Percentiles rank a stretch among this genome's conserved stretches.
Evolutionary conservation across 2,329 filamentous ascomycete genomes (phyloP).

Genomic region (Balansia obtecta): DNA sequence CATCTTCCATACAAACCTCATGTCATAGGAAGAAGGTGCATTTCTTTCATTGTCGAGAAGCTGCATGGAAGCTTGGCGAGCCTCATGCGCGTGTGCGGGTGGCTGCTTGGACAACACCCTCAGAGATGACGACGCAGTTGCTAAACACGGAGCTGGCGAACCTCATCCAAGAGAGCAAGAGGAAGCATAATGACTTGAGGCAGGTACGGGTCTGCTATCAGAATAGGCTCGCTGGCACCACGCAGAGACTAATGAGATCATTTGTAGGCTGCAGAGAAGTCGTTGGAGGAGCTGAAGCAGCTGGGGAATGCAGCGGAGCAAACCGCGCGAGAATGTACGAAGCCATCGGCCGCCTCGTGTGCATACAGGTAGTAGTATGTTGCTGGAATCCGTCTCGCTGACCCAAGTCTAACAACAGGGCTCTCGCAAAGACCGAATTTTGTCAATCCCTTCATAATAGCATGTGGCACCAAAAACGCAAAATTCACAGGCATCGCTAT

Average conservation of each 20-base stretch:
- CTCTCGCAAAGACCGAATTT: constrained; percentile 72
- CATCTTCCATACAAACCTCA: not conserved
- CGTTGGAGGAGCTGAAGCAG: constrained; percentile 72
- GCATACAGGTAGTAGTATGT: constrained; percentile 3
- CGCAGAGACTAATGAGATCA: not conserved
- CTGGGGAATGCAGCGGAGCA: constrained; percentile 22
- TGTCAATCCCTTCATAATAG: constrained; percentile 86
- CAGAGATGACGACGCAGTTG: constrained; percentile 80
- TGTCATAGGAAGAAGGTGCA: not conserved
- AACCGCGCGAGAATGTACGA: constrained; percentile 25
- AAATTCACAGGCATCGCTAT: constrained; percentile 84
- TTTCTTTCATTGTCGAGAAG: constrained; percentile 1
- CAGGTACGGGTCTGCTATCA: constrained; percentile 36
- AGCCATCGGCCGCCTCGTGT: not conserved
- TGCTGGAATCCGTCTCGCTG: constrained; percentile 6
- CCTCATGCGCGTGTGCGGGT: constrained; percentile 15
- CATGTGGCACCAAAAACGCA: constrained; percentile 78
- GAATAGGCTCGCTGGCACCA: not conserved
- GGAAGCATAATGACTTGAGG: constrained; percentile 82
- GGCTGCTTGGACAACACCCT: constrained; percentile 10
- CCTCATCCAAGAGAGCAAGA: constrained; percentile 89
- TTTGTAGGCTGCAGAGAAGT: constrained; percentile 78
- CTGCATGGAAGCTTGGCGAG: constrained; percentile 16
- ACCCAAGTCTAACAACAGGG: constrained; percentile 42
- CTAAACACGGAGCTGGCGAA: constrained; percentile 78